A percentile compares a stretch with the other conserved stretches of the same genome.
These are phyloP conservation scores for Globisporangium camurandrum DNA, from an alignment of 352 stramenopile genomes.

Conservation along the genomic window DNA sequence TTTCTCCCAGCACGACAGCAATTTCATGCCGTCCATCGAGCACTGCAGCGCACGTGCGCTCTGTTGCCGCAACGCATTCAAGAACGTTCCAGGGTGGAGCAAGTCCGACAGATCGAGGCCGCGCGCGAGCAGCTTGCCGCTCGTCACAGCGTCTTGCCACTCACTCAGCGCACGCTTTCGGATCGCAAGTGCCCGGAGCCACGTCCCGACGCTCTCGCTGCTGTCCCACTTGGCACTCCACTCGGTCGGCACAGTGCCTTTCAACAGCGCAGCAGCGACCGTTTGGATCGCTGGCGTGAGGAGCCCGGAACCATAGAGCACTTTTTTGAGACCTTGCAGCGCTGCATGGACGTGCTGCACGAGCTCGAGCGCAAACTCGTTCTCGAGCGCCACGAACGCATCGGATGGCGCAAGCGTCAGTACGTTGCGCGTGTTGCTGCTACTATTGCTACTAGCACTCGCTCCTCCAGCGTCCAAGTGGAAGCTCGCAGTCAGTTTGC, in stretches of 20 bases:
- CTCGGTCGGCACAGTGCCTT: slow-evolving; percentile 57
- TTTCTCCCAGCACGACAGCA: slow-evolving; percentile 86
- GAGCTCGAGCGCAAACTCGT: slow-evolving; percentile 73
- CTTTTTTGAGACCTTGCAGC: slow-evolving; percentile 78
- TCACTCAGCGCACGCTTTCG: slow-evolving; percentile 78
- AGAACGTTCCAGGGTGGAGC: slow-evolving; percentile 91
- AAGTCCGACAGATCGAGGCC: slow-evolving; percentile 86
- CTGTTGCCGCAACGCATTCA: slow-evolving; percentile 92
- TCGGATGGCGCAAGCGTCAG: slow-evolving; percentile 66
- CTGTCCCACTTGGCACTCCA: slow-evolving; percentile 84
- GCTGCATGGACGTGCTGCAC: slow-evolving; percentile 57
- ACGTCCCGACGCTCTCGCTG: slow-evolving; percentile 58
- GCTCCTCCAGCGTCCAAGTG: slow-evolving; percentile 23
- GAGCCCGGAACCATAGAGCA: slow-evolving; percentile 87
- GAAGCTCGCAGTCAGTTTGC: slow-evolving; percentile 65
- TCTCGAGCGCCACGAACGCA: slow-evolving; percentile 89
- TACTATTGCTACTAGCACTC: not conserved
- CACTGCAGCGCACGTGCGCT: slow-evolving; percentile 73
- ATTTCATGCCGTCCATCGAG: slow-evolving; percentile 88
- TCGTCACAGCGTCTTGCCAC: slow-evolving; percentile 65
- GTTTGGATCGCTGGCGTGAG: slow-evolving; percentile 87
- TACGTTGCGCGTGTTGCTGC: slow-evolving; percentile 25
- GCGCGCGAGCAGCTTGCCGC: slow-evolving; percentile 62
- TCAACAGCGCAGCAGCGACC: slow-evolving; percentile 64
- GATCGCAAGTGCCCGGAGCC: slow-evolving; percentile 72